Evolutionary conservation across 1,284 basidiomycete species (phyloP), one percentile per base, ranked within the genome.

Genomic region (Flammula alnicola): DNA sequence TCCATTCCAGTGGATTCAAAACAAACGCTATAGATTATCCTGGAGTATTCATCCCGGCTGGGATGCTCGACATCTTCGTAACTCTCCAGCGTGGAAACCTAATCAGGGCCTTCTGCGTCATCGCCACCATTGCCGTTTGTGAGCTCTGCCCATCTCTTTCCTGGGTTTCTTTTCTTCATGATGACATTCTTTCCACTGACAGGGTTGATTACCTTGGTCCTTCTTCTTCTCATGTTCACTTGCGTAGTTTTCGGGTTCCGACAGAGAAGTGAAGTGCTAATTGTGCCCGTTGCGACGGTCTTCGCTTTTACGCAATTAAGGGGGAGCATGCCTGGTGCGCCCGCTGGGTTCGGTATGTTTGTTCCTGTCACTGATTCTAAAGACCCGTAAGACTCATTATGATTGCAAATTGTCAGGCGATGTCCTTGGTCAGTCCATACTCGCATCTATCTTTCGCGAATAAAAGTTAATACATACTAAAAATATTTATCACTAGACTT

Each of bases 301-400:
- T 64, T 64, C 20, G 57, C 61, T 5, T 63, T 64, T 32, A 62
- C 60, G 0, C 58, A 62, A 32, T 42, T 64, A 26, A 44, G 60
- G 10, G 51, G 54, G 12, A 62, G 57, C 23, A 64, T 64, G 62
- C 61, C 63, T 0, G 61, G 61, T 14, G 62, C 61, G 1, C 62
- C 62, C 9, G 44, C 47, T 3, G 62, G 62, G 11, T 64, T 64
- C 32, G 61, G 63, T 63, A 19, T 9, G 59, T 39, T n/a, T 41
- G 9, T 3, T 22, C 4, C 27, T 41, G 17, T 27, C 12, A 17
- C 3, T 11, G 20, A 12, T n/a, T 5, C 6, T n/a, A n/a, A n/a
- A n/a, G n/a, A n/a, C n/a, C n/a, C n/a, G n/a, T n/a, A n/a, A n/a
- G 10, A 29, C 25, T 29, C 19, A 12, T 22, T 20, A 14, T 19